A percentile compares a stretch with the other conserved stretches of the same genome.
phyloP scores from a whole-genome alignment of 192 early-diverging fungal genomes.

The Thoreauomyces humboldtii region DNA sequence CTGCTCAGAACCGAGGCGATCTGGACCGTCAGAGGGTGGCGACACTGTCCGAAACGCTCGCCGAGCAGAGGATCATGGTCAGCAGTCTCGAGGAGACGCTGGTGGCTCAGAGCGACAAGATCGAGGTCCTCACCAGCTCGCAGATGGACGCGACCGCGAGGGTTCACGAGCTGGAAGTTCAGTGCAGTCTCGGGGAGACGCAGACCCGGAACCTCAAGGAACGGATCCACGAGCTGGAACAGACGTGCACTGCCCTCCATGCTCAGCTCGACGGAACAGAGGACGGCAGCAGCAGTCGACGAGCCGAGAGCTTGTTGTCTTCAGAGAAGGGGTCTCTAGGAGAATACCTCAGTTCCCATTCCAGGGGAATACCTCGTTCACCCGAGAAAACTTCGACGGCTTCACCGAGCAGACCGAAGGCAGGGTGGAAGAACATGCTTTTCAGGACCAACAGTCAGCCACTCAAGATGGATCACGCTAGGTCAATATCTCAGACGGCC shows the following conservation, averaged over 20 bases:
- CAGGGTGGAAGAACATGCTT: constrained; percentile 18
- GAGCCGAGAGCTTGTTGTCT: neutral
- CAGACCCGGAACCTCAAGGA: constrained; percentile 30
- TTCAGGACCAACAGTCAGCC: constrained; percentile 22
- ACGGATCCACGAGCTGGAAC: constrained; percentile 35
- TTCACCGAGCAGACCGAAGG: neutral
- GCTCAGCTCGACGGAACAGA: constrained; percentile 17
- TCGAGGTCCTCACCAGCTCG: neutral
- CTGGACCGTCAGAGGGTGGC: neutral
- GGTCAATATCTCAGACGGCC: neutral
- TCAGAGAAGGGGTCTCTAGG: no score
- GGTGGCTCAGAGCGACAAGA: neutral
- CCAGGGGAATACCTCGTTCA: no score
- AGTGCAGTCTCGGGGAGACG: constrained; percentile 7
- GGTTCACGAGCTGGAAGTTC: constrained; percentile 15
- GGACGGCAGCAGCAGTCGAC: neutral
- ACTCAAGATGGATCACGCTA: neutral
- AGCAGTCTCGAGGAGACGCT: neutral
- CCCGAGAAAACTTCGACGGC: constrained; percentile 4
- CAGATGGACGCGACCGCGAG: neutral
- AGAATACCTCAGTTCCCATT: no score
- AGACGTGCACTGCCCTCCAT: constrained; percentile 17
- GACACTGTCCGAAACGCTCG: neutral
- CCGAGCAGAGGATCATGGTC: neutral
- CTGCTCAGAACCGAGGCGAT: neutral